Evolutionary conservation across 306 rosid genomes (phyloP), one percentile per base, ranked within the genome.

Genomic region (Gillenia trifoliata): DNA sequence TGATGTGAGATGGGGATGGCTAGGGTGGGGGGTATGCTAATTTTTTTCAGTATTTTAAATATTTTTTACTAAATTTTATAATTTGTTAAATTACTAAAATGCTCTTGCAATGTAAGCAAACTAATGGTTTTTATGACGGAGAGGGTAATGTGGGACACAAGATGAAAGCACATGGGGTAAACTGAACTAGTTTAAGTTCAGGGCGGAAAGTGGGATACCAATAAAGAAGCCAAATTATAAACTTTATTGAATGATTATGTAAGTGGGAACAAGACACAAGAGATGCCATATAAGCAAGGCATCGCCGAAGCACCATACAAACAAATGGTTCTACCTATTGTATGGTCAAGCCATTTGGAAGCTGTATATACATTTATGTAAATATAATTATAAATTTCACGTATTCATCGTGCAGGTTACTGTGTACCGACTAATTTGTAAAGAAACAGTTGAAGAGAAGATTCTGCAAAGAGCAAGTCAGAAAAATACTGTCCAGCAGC

Each of bases 371-470:
- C 6, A 54, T 59, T 73, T 49, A 15, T 73, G 19, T 22, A 10
- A 52, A 34, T 29, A 45, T 30, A 50, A 40, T 54, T 23, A 10
- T 11, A 67, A 57, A 25, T 73, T 43, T 70, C 15, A 17, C 15
- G 34, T 22, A 25, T 26, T 71, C 36, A 67, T 67, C 54, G 50
- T 72, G 68, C 64, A 94, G 99, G 99, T 94, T 61, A 94, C 99
- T 41, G 99, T 94, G 31, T 94, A 94, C 87, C 92, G 99, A 41
- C 91, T 94, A 56, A 94, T 94, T 71, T 94, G 99, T 72, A 92
- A 94, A 86, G 99, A 94, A 82, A 94, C 99, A 1, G 98, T 94
- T 75, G 99, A 94, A 88, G 99, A 94, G 87, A 94, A 94, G 86
- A 94, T 94, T 86, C 93, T 94, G 82, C 96, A 84, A 38, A 86